Conservation (phyloP, 1,139 yeast genomes). For the Debaryomyces udenii region DNA sequence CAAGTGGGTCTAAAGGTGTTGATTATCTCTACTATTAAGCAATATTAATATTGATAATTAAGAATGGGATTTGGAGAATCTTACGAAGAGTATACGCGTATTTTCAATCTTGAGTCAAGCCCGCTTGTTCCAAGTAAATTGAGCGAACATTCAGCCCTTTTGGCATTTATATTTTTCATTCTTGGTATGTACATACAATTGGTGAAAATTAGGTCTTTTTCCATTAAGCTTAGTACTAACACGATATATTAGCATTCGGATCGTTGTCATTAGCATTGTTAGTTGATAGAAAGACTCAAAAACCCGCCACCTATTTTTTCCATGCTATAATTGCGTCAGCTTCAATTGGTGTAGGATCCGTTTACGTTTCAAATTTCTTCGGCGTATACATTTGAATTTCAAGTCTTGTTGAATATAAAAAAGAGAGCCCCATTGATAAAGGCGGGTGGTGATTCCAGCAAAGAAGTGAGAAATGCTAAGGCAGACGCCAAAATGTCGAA, state of each 20-base stretch:
- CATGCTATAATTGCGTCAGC: slow-evolving; percentile 42
- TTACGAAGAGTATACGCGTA: slow-evolving; percentile 32
- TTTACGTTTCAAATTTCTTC: slow-evolving; percentile 44
- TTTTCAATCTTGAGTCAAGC: slow-evolving; percentile 27
- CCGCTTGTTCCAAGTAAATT: slow-evolving; percentile 26
- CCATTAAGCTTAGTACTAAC: slow-evolving; percentile 23
- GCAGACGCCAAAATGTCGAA: too few relatives aligned
- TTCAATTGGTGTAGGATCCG: slow-evolving; percentile 42
- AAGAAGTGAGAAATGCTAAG: too few relatives aligned
- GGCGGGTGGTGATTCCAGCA: too few relatives aligned
- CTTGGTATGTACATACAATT: slow-evolving; percentile 14
- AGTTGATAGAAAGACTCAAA: slow-evolving; percentile 37
- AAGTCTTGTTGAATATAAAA: too few relatives aligned
- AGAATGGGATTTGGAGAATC: slow-evolving; percentile 34
- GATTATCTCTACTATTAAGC: neutral
- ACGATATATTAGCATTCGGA: slow-evolving; percentile 32
- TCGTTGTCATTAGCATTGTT: slow-evolving; percentile 42
- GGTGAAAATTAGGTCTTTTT: neutral
- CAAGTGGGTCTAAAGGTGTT: neutral
- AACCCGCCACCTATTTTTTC: slow-evolving; percentile 30
- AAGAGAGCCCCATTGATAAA: too few relatives aligned
- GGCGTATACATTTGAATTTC: slow-evolving; percentile 43
- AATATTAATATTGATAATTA: neutral
- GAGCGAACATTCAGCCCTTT: slow-evolving; percentile 12
- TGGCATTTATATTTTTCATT: slow-evolving; percentile 14